These are phyloP conservation scores for Talaromyces islandicus DNA, from an alignment of 2,329 filamentous ascomycete genomes.

Conservation along the genomic window DNA sequence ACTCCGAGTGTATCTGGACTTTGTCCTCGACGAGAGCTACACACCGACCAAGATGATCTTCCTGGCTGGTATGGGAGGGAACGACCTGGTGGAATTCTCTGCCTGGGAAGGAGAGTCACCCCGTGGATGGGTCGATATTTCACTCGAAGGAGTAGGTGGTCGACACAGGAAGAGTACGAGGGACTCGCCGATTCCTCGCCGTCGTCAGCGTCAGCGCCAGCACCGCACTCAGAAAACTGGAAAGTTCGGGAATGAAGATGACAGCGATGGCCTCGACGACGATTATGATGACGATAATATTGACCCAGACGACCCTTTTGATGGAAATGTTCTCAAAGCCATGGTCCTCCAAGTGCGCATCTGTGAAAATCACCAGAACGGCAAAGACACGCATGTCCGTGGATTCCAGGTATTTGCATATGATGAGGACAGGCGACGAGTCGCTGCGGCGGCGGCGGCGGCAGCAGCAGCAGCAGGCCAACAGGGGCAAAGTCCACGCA, in stretches of 20 bases:
- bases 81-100: constrained; percentile 84
- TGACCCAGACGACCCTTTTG: constrained; percentile 36
- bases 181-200: constrained; percentile 10
- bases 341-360: constrained; percentile 88
- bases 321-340: constrained; percentile 71
- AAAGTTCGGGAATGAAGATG: constrained; percentile 9
- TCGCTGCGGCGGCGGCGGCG: constrained; percentile 16
- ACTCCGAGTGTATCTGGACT: constrained; percentile 65
- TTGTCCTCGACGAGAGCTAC: constrained; percentile 89
- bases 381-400: constrained; percentile 95
- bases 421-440: constrained; percentile 33
- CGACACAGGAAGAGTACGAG: constrained; percentile 24
- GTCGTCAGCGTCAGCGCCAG: neutral
- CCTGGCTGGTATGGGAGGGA: constrained; percentile 81
- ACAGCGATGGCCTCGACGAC: constrained; percentile 20
- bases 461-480: neutral
- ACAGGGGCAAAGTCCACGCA: constrained; percentile 18
- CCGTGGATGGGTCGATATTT: constrained; percentile 84
- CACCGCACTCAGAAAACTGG: neutral
- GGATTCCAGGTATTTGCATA: constrained; percentile 78
- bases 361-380: constrained; percentile 96
- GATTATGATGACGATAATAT: constrained; percentile 19
- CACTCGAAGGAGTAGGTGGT: constrained; percentile 58
- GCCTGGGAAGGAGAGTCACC: constrained; percentile 73
- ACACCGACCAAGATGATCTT: constrained; percentile 91